Evolutionary conservation across 345 rosid species (phyloP), one percentile per base, ranked within the genome.

Genomic region (Eutrema yunnanense): DNA sequence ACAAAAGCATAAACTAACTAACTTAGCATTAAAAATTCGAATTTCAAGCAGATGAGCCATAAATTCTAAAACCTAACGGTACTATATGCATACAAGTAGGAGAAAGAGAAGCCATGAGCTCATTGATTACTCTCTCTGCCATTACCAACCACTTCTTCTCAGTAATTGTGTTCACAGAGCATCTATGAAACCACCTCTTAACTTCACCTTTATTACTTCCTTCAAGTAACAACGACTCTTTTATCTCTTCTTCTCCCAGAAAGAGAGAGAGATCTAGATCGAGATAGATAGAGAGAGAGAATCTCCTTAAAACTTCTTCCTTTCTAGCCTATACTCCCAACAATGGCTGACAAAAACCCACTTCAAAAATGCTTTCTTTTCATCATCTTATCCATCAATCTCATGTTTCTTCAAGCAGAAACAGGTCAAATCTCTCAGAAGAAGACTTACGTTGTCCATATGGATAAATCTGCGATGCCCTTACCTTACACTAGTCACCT

Each of bases 391-490:
- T 43, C 71, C n/a, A 77, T 79, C 54, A 66, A 32, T 67, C 14
- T 74, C 37, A 85, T 79, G 63, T 41, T 82, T 34, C 49, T 71
- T 44, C 65, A 81, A 22, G 47, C 80, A 58, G 62, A 41, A 50
- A 43, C 70, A 36, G 22, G 0, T 67, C 73, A 72, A 38, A 67
- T 58, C 62, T 44, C 64, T 12, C 30, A 62, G 26, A 90, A 79
- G 84, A 86, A 80, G 66, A 90, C 94, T 72, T 93, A 84, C 73
- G 81, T 93, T 13, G 78, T 93, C 65, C 98, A 93, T 16, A 90
- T 93, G 96, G 97, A 93, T 60, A 93, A 78, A 76, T 78, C 84
- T 30, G 88, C 92, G 9, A 90, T 78, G 94, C 98, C 98, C 8
- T 79, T 40, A 27, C 73, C 88, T 33, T 85, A 83, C 75, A 69